These are phyloP conservation scores for Coemansia sp. DNA, from an alignment of 192 early-diverging fungal species.

Conservation along the genomic window DNA sequence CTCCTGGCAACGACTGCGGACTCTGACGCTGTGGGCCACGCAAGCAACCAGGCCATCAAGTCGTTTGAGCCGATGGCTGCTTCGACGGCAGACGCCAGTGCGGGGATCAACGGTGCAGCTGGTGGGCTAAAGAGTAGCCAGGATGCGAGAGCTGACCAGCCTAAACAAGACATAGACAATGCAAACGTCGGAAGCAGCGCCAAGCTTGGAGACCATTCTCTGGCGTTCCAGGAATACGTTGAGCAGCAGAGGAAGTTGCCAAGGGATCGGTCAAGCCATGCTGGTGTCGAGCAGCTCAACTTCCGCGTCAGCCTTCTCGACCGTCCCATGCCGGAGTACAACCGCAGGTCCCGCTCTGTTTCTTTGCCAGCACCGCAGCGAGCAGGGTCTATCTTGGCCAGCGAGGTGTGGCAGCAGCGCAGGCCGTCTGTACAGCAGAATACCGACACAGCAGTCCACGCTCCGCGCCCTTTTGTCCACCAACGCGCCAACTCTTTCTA, in stretches of 20 bases:
- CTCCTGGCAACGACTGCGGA: constrained; percentile 13
- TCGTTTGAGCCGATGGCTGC: constrained; percentile 1
- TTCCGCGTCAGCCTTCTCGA: constrained; percentile 53
- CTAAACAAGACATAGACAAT: background rate
- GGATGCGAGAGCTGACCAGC: background rate
- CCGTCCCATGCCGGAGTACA: constrained; percentile 13
- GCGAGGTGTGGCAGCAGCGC: constrained; percentile 1
- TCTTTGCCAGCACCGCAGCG: constrained; percentile 36
- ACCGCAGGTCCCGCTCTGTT: constrained; percentile 22
- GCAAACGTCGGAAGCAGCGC: background rate
- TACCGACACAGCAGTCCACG: constrained; percentile 1
- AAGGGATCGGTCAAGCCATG: constrained; percentile 4
- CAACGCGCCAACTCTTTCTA: constrained; percentile 36
- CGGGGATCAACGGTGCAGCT: background rate
- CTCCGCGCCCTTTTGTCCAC: constrained; percentile 8
- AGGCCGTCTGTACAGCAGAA: background rate
- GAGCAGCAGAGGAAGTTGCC: constrained; percentile 29
- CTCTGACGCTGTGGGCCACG: constrained; percentile 32
- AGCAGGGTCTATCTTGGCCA: constrained; percentile 1
- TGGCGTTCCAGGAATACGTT: constrained; percentile 46
- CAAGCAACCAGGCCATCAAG: constrained; percentile 29
- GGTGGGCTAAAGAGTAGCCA: background rate
- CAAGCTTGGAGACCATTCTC: background rate
- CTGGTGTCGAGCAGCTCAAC: constrained; percentile 43
- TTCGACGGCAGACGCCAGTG: background rate